Base-by-base conservation (phyloP, 208 protist genomes). In the Wallacemonas sp. region DNA sequence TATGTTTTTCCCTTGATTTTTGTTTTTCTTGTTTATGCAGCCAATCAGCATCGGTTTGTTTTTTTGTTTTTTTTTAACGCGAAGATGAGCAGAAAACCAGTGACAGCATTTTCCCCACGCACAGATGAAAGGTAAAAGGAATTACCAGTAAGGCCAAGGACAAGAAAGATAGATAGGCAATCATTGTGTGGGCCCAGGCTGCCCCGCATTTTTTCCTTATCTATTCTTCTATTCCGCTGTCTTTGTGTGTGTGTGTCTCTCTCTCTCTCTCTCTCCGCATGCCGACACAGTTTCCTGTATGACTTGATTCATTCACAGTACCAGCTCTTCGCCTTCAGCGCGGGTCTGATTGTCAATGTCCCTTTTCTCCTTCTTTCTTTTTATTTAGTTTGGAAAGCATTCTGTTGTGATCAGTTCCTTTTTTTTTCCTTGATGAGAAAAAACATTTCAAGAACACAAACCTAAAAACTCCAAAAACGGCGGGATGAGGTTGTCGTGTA, bases 341-440 rank as follows among this genome's bases (percentile, higher is more conserved):
- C 14, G 31, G 20, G 16, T 55, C 23, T 10, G 29, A 32, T 32
- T 33, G 20, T 3, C 12, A 31, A 4, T 55, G 5, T 16, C 23
- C 39, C 46, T 62, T 62, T 29, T 46, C 46, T 62, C 45, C 38
- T 44, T 65, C 28, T 65, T 44, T 32, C n/a, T 41, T 1, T 59
- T 7, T 54, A 31, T 55, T 55, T 32, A 23, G 16, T 25, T 48
- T 25, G 42, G n/a, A 14, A 22, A 14, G n/a, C 18, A 16, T 16
- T 22, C 1, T 55, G 3, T 33, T 55, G 5, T 20, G 7, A 23
- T 48, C 20, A 7, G 7, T 20, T 48, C 42, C 42, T 20, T 48
- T 18, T 48, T 20, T 18, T 48, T 48, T 48, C 18, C 42, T 39
- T 4, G 36, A 39, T 48, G 18, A 48, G n/a, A 14, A 48, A 48